A percentile compares a stretch with the other conserved stretches of the same genome.
These are phyloP conservation scores for Gossypium trilobum DNA, from an alignment of 441 rosid species.

Conservation along the genomic window DNA sequence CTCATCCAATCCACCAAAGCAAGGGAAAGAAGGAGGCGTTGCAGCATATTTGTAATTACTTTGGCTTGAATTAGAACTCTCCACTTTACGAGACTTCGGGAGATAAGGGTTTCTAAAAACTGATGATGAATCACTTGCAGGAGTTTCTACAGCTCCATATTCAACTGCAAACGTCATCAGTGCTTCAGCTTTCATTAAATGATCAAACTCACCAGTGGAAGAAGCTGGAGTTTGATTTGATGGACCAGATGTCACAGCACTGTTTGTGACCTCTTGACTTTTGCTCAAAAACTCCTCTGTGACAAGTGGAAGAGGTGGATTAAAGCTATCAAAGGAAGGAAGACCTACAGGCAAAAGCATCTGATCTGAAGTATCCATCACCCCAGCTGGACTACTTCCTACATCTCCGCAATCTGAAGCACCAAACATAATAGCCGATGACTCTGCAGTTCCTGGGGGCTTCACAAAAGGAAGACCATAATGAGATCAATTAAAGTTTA, in stretches of 20 bases:
- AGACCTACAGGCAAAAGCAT: slow-evolving; percentile 73
- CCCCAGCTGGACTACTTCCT: slow-evolving; percentile 73
- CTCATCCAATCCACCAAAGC: slow-evolving; percentile 54
- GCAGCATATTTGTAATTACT: slow-evolving; percentile 74
- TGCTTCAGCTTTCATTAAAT: slow-evolving; percentile 94
- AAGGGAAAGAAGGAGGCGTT: slow-evolving; percentile 65
- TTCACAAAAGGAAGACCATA: slow-evolving; percentile 33
- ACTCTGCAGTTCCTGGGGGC: slow-evolving; percentile 99
- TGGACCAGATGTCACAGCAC: slow-evolving; percentile 44
- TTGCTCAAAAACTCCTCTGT: slow-evolving; percentile 61
- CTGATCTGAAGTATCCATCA: slow-evolving; percentile 78
- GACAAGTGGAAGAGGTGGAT: slow-evolving; percentile 46
- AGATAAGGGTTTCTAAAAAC: slow-evolving; percentile 78
- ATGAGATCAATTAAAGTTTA: slow-evolving; percentile 23
- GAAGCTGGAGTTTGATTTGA: slow-evolving; percentile 38
- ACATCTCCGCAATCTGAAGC: slow-evolving; percentile 79
- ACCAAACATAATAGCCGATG: slow-evolving; percentile 74
- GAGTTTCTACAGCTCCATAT: slow-evolving; percentile 93
- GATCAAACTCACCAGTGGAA: slow-evolving; percentile 72
- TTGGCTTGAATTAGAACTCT: slow-evolving; percentile 65
- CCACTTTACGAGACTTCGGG: slow-evolving; percentile 65
- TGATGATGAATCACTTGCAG: slow-evolving; percentile 56
- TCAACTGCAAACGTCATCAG: slow-evolving; percentile 93
- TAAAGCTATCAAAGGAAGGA: slow-evolving; percentile 82
- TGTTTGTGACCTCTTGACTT: slow-evolving; percentile 55